These are phyloP conservation scores for Apiotrichum domesticum DNA, from an alignment of 1,284 basidiomycete species.

Conservation along the genomic window DNA sequence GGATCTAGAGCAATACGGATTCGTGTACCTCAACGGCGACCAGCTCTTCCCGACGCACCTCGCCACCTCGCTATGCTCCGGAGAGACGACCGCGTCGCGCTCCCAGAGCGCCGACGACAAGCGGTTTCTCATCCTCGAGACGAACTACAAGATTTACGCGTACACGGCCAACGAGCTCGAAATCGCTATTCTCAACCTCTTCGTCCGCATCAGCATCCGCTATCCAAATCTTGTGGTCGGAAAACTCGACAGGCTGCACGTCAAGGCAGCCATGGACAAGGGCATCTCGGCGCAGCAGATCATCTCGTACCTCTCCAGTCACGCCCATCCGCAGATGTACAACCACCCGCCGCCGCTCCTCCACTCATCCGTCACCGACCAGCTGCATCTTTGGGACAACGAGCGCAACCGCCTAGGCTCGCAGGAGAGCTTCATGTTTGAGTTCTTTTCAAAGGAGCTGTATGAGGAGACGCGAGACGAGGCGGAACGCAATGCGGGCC, in stretches of 20 bases:
- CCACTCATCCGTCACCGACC: constrained; percentile 75
- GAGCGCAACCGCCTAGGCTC: constrained; percentile 88
- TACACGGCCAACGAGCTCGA: constrained; percentile 98
- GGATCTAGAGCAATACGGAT: constrained; percentile 89
- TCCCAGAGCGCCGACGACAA: constrained; percentile 50
- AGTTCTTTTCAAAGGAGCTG: constrained; percentile 42
- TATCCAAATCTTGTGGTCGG: constrained; percentile 96
- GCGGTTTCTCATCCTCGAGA: constrained; percentile 94
- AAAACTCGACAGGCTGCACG: constrained; percentile 87
- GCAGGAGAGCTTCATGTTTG: constrained; percentile 62
- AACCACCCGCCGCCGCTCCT: constrained; percentile 56
- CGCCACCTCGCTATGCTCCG: constrained; percentile 75
- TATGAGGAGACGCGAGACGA: constrained; percentile 38
- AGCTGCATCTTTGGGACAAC: constrained; percentile 95
- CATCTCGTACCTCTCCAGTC: constrained; percentile 86
- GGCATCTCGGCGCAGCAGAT: constrained; percentile 98
- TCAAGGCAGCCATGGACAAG: constrained; percentile 86
- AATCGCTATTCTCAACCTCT: constrained; percentile 92
- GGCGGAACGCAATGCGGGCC: constrained; percentile 30
- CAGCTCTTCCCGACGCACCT: constrained; percentile 94
- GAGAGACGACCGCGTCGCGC: constrained; percentile 57
- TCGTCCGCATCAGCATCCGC: constrained; percentile 83
- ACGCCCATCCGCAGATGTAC: constrained; percentile 97
- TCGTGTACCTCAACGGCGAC: constrained; percentile 62
- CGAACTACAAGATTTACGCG: constrained; percentile 96